Base-by-base conservation (phyloP, 176 grass and related monocot species). In the Cenchrus americanus region DNA sequence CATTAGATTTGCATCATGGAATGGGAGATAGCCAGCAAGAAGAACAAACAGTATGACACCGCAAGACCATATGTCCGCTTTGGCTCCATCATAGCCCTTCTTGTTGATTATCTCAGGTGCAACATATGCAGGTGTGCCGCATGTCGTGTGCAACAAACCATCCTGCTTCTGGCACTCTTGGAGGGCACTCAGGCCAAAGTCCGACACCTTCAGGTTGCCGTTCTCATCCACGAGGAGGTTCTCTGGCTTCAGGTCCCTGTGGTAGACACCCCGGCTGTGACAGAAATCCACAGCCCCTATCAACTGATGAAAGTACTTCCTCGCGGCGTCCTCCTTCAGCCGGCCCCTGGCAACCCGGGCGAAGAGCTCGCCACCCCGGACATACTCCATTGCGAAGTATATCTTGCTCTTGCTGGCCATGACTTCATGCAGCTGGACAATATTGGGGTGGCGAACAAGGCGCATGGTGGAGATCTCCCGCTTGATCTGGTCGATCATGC, bases 331-430 rank as follows among this genome's bases (percentile, higher is more conserved):
- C 79, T 97, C 90, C 83, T 89, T 92, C 63, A 97, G 80, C 19
- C 88, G 80, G 11, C 95, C 92, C 73, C 86, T 87, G 15, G 92
- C 79, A 13, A 97, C 86, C 62, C 72, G 86, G 58, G 60, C 80
- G 82, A 94, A 97, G 15, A 97, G 94, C 81, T 97, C 94, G 3
- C 92, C 90, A 0, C 94, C 92, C 12, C 85, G 83, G 50, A 97
- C 88, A 19, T 97, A 97, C 86, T 97, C 94, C 90, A 97, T 94
- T 21, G 89, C 86, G 3, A 94, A 97, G 83, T 94, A 97, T 83
- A 97, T 97, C 84, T 92, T 94, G 78, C 74, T 91, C 88, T 94
- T 97, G 86, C 86, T 97, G 67, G 95, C 95, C 95, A 97, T 97
- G 75, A 94, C 92, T 87, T 97, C 95, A 1, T 94, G 89, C 26